phyloP scores from a whole-genome alignment of 352 stramenopile species.

The Phytopythium mirpurense region DNA sequence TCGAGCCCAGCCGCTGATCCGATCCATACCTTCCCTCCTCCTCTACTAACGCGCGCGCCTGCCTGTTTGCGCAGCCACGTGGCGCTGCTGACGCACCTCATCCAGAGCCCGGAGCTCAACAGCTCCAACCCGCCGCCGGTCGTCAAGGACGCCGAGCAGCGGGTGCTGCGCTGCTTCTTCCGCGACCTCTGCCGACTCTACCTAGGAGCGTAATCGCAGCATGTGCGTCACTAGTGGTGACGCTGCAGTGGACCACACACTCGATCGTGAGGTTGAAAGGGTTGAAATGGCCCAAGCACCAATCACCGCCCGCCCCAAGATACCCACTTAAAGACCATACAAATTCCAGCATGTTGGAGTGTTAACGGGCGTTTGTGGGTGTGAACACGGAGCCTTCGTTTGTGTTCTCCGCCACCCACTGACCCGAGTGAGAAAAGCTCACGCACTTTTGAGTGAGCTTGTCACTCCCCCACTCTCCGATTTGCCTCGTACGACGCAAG shows the following conservation, averaged over 20 bases:
- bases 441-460: no score
- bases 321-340: background rate
- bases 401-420: conserved; percentile 10
- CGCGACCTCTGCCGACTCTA: conserved; percentile 67
- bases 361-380: background rate
- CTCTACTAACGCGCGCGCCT: no score
- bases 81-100: conserved; percentile 71
- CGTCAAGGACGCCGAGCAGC: conserved; percentile 67
- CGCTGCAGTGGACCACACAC: no score
- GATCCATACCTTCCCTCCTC: no score
- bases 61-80: conserved; percentile 39
- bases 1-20: no score
- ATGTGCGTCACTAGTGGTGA: conserved; percentile 9
- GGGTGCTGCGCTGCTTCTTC: conserved; percentile 81
- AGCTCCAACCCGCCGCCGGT: conserved; percentile 59
- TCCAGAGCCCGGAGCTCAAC: conserved; percentile 82
- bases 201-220: conserved; percentile 18
- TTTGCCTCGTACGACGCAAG: conserved; percentile 11
- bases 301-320: background rate
- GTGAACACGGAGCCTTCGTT: background rate
- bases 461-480: conserved; percentile 8
- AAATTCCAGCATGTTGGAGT: background rate
- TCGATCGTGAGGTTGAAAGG: no score
- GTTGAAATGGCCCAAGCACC: background rate
- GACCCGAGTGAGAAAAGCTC: no score